Evolutionary conservation across 495 filamentous ascomycete species (phyloP), one percentile per base, ranked within the genome.

Genomic region (Aspergillus campestris): DNA sequence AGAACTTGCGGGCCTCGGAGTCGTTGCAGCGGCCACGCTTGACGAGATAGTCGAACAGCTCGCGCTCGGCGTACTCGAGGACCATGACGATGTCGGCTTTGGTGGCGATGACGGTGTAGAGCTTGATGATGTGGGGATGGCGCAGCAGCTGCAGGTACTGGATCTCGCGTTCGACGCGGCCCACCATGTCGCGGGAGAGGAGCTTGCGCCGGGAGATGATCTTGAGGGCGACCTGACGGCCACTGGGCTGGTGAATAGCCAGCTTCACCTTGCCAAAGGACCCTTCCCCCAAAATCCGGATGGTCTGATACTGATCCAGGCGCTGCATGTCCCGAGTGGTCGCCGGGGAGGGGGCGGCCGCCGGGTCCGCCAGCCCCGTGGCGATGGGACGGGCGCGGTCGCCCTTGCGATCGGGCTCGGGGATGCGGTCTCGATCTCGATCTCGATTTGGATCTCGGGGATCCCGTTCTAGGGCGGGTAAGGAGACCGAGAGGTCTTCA

Each of bases 201-300:
- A 98, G 75, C 71, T 95, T 95, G 75, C 89, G 89, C 43, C 92
- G 79, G 12, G 86, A 82, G 59, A 98, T 97, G 59, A 98, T 95
- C 72, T 98, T 98, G 51, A 98, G 72, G 40, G 92, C 92, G 29
- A 98, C 92, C 67, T 94, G 84, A 60, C 96, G 89, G 45, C 85
- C 85, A 57, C 84, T 95, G 38, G 87, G 81, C 52, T 86, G 80
- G 59, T 98, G 92, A 31, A 88, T 82, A 3, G 92, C 92, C 50
- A 97, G 79, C 72, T 97, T 97, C 58, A 98, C 92, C 73, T 98
- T 98, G 39, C 92, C 92, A 63, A 98, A 98, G 7, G 87, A 94
- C 8, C 92, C 92, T 70, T 98, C 92, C 27, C 92, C 92, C 5
- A 98, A 77, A 3, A 92, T 95, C 66, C 82, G 86, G 48, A 94